Evolutionary conservation across 2,329 filamentous ascomycete species (phyloP).

Genomic region (Cladosporium sp.): DNA sequence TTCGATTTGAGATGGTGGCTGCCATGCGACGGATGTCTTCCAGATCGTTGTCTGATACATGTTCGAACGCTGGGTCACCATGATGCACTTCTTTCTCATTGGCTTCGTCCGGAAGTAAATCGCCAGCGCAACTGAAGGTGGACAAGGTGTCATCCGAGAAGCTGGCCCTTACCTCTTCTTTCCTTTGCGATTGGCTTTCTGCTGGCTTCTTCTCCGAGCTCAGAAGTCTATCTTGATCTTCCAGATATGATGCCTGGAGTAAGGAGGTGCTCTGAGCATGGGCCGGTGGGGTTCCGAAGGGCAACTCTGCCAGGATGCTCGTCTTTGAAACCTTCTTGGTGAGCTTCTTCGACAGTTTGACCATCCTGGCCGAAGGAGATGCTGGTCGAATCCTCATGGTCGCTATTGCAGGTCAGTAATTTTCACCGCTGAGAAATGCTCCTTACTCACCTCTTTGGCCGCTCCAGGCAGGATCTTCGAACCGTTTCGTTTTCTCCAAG

Average conservation of each 20-base stretch:
- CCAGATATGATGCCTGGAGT: slow-evolving; percentile 29
- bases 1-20: slow-evolving; percentile 38
- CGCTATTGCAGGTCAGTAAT: slow-evolving; percentile 31
- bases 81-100: slow-evolving; percentile 9
- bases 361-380: slow-evolving; percentile 45
- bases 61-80: not conserved
- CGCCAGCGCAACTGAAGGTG: slow-evolving; percentile 40
- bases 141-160: slow-evolving; percentile 36
- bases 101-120: slow-evolving; percentile 37
- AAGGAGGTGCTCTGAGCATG: slow-evolving; percentile 20
- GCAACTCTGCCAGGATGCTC: slow-evolving; percentile 35
- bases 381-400: slow-evolving; percentile 29
- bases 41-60: slow-evolving; percentile 33
- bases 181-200: not conserved
- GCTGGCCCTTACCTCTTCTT: slow-evolving; percentile 25
- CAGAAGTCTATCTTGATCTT: slow-evolving; percentile 23
- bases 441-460: slow-evolving; percentile 35
- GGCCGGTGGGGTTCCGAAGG: slow-evolving; percentile 39
- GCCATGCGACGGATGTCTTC: slow-evolving; percentile 41
- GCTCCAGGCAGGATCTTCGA: slow-evolving; percentile 32
- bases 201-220: not conserved
- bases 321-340: slow-evolving; percentile 39
- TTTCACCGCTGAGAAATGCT: not conserved
- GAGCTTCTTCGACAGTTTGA: slow-evolving; percentile 43
- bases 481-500: slow-evolving; percentile 33